These are phyloP conservation scores for Solanum verrucosum DNA, from an alignment of 257 asterid genomes.

Conservation along the genomic window DNA sequence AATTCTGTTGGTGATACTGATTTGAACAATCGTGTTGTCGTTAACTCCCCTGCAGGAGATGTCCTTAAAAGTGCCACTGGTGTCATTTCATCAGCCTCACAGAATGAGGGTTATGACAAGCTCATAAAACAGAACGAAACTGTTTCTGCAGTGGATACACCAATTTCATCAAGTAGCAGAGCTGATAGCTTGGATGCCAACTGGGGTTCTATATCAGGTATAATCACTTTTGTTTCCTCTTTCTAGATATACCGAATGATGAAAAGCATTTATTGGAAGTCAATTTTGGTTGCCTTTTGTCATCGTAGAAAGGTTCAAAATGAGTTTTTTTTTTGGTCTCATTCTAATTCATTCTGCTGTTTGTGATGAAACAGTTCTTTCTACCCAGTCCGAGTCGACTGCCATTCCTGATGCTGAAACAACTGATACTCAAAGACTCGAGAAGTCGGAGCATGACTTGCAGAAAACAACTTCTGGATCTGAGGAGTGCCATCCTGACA, in stretches of 20 bases:
- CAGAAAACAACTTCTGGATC: slow-evolving; percentile 24
- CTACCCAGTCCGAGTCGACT: slow-evolving; percentile 25
- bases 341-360: neutral
- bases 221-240: neutral
- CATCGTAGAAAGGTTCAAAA: neutral
- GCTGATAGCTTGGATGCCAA: slow-evolving; percentile 68
- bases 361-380: slow-evolving; percentile 17
- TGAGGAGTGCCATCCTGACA: slow-evolving; percentile 17
- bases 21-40: slow-evolving; percentile 1
- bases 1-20: slow-evolving; percentile 7
- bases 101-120: slow-evolving; percentile 26
- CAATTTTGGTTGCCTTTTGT: neutral
- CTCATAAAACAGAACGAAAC: slow-evolving; percentile 18
- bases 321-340: neutral
- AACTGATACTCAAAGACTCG: slow-evolving; percentile 18
- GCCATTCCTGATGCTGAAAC: slow-evolving; percentile 14
- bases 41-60: neutral
- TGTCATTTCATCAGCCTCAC: slow-evolving; percentile 12
- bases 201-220: slow-evolving; percentile 89
- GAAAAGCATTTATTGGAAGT: neutral
- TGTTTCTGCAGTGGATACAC: slow-evolving; percentile 22
- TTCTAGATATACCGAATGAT: neutral
- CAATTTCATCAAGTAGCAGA: slow-evolving; percentile 34
- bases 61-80: slow-evolving; percentile 4
- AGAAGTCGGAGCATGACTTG: slow-evolving; percentile 22